Conservation (phyloP, 306 rosid species). For the Coriaria nepalensis region DNA sequence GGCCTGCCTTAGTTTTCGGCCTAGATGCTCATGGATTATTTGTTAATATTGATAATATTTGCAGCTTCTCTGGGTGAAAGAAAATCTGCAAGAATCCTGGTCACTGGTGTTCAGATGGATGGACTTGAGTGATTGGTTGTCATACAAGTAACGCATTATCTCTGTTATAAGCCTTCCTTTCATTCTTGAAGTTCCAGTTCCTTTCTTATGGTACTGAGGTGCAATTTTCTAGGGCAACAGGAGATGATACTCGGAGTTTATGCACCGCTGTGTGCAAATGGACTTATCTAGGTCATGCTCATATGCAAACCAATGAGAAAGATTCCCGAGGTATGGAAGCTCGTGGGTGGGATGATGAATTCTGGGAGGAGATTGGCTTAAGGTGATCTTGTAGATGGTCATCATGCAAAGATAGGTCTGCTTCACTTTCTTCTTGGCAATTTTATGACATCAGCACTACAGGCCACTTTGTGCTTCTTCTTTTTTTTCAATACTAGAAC, state of each 20-base stretch:
- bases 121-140: conserved; percentile 99
- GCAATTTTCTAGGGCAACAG: conserved; percentile 60
- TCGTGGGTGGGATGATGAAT: conserved; percentile 98
- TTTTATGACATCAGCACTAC: conserved; percentile 6
- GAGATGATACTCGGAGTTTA: conserved; percentile 92
- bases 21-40: conserved; percentile 13
- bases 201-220: conserved; percentile 1
- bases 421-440: conserved; percentile 8
- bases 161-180: conserved; percentile 1
- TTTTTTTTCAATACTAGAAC: too few relatives aligned
- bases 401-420: conserved; percentile 94
- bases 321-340: conserved; percentile 80
- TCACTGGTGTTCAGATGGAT: conserved; percentile 94
- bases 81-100: conserved; percentile 89
- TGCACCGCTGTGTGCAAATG: conserved; percentile 98
- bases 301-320: conserved; percentile 57
- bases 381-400: conserved; percentile 89
- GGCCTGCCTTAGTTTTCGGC: neutral
- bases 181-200: conserved; percentile 4
- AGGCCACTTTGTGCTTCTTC: neutral
- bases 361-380: conserved; percentile 97
- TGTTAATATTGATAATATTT: conserved; percentile 18
- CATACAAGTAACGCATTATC: conserved; percentile 55
- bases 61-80: conserved; percentile 98
- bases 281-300: conserved; percentile 99